These are phyloP conservation scores for Neurospora africana DNA, from an alignment of 495 filamentous ascomycete genomes.

Conservation along the genomic window DNA sequence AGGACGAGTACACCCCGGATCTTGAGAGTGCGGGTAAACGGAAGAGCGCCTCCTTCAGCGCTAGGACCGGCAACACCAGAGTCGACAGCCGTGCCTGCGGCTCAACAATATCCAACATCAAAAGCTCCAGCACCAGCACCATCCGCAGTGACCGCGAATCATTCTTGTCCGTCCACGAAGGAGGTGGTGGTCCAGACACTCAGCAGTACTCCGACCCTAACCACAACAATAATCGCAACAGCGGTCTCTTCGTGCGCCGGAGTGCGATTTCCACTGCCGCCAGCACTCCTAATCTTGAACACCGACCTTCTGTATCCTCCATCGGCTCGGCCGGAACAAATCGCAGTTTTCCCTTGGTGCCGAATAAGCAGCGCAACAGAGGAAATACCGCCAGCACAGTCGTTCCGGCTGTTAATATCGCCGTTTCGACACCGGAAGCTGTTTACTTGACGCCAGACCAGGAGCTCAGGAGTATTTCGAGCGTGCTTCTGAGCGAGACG, in stretches of 20 bases:
- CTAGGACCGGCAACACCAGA: background rate
- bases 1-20: constrained; percentile 15
- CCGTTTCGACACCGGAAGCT: constrained; percentile 29
- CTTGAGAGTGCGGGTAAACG: constrained; percentile 18
- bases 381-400: background rate
- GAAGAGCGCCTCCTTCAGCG: constrained; percentile 19
- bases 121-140: constrained; percentile 1
- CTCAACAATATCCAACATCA: constrained; percentile 5
- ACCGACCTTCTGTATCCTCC: constrained; percentile 41
- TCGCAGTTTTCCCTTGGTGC: constrained; percentile 41
- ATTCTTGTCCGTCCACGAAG: constrained; percentile 23
- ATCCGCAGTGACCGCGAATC: constrained; percentile 20
- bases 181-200: constrained; percentile 1
- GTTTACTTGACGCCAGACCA: constrained; percentile 19
- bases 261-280: constrained; percentile 25
- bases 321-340: constrained; percentile 38
- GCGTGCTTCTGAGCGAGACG: constrained; percentile 30
- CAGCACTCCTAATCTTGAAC: constrained; percentile 14
- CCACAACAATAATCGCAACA: constrained; percentile 9
- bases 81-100: background rate
- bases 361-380: constrained; percentile 31
- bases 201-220: background rate
- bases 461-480: constrained; percentile 30
- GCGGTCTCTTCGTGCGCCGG: constrained; percentile 20
- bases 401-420: constrained; percentile 18